Evolutionary conservation across 139 green algal genomes (phyloP).

Genomic region (Dunaliella primolecta): DNA sequence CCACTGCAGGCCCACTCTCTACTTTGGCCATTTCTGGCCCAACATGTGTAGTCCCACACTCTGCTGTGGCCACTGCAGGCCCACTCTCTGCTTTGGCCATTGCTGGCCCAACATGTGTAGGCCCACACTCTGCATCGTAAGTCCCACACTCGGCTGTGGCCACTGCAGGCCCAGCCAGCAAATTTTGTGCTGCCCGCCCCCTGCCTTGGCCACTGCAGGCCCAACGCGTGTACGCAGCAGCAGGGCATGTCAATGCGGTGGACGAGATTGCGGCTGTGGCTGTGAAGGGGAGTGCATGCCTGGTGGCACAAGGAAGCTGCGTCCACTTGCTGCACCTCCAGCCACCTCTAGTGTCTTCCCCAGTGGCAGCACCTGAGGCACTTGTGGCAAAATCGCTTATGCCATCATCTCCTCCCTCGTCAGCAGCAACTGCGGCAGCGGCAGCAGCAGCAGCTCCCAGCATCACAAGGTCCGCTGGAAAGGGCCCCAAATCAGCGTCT

Average conservation of each 20-base stretch:
- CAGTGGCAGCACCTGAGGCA: slow-evolving; percentile 3
- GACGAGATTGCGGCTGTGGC: neutral
- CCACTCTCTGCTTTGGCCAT: no score
- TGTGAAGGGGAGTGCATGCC: neutral
- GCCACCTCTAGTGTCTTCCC: slow-evolving; percentile 16
- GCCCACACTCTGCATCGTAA: no score
- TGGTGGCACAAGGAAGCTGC: neutral
- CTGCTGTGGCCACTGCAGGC: no score
- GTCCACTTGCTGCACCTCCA: slow-evolving; percentile 7
- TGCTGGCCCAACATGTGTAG: no score
- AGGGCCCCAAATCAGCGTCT: neutral
- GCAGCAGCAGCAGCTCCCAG: slow-evolving; percentile 6
- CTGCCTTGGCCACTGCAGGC: slow-evolving; percentile 14
- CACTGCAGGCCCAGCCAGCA: no score
- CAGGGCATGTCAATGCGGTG: neutral
- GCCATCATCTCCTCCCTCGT: no score
- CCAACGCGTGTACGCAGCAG: neutral
- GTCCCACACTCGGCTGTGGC: no score
- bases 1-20: no score
- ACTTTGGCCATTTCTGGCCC: no score
- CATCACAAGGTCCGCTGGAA: no score
- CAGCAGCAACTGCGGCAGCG: neutral
- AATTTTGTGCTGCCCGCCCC: no score
- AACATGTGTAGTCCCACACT: no score
- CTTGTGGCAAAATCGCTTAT: neutral